A percentile compares a stretch with the other conserved stretches of the same genome.
phyloP scores from a whole-genome alignment of 192 early-diverging fungal genomes.

The Coemansia umbellata region DNA sequence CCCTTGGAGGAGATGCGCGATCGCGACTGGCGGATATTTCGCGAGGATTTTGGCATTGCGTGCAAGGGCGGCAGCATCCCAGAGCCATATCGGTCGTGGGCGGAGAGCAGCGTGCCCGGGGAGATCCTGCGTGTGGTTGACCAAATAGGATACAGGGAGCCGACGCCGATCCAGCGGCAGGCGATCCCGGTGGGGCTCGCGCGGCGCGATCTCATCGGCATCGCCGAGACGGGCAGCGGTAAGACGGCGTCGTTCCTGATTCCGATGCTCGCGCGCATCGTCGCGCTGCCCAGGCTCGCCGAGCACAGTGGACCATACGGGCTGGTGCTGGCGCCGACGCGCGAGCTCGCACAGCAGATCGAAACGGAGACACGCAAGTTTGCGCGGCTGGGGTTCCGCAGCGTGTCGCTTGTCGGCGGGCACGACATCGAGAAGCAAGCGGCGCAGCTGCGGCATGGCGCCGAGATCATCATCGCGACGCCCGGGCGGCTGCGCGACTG shows the following conservation, averaged over 20 bases:
- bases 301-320: conserved; percentile 92
- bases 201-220: conserved; percentile 84
- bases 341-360: conserved; percentile 97
- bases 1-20: conserved; percentile 86
- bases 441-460: conserved; percentile 83
- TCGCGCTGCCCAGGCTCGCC: conserved; percentile 68
- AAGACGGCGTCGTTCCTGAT: conserved; percentile 97
- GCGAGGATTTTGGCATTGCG: conserved; percentile 95
- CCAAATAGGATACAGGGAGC: conserved; percentile 86
- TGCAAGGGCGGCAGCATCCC: conserved; percentile 92
- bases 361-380: conserved; percentile 92
- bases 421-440: conserved; percentile 88
- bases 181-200: conserved; percentile 93
- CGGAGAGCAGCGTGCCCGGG: conserved; percentile 70
- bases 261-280: conserved; percentile 90
- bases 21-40: conserved; percentile 99
- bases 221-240: conserved; percentile 89
- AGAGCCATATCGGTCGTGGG: conserved; percentile 84
- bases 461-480: conserved; percentile 96
- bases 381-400: conserved; percentile 76
- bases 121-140: conserved; percentile 72
- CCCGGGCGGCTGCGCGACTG: conserved; percentile 94
- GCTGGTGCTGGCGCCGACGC: conserved; percentile 91
- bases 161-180: conserved; percentile 96
- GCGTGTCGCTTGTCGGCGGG: conserved; percentile 80